Base-by-base conservation (phyloP, 257 asterid species). In the Datura wrightii region DNA sequence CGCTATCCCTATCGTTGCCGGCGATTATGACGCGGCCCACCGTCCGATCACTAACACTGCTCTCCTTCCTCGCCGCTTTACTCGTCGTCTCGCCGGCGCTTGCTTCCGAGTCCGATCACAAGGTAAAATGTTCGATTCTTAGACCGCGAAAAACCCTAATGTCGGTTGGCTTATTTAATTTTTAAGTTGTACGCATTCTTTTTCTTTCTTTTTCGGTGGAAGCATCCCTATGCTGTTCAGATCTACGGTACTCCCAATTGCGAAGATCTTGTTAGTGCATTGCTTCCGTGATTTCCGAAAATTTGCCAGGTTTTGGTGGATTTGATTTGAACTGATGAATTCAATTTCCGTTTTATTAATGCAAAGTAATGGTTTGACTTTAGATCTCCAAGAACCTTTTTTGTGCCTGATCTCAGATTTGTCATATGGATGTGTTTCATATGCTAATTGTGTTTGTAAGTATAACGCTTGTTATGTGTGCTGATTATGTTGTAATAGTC, bases 51-150 rank as follows among this genome's bases (percentile, higher is more conserved):
- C 76, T 78, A 52, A 52, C 63, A 31, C 8, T 74, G 44, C 19
- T 74, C 60, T 74, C 39, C 53, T 66, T 85, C 41, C 63, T 85
- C 82, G 41, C 84, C n/a, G 74, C 76, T 16, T 13, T 65, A 31
- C 71, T 67, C 65, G 44, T 85, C 18, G 44, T 85, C 63, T 85
- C 87, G 80, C 81, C 84, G 42, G 87, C 59, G 55, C 58, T 80
- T 65, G 87, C 87, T 70, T 85, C 87, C 63, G 87, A 85, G 74
- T 80, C 84, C 74, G 87, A 85, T 85, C 87, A 85, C 87, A 85
- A 80, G 87, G 87, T 85, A 41, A 14, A 78, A n/a, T 79, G 19
- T 48, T 19, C 80, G 59, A 72, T 72, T 10, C 2, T 16, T 36
- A 31, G 3, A 48, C 37, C 59, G 59, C 39, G 10, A 34, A 52